Conservation (phyloP, 2,329 filamentous ascomycete genomes). For the Colletotrichum limetticola region DNA sequence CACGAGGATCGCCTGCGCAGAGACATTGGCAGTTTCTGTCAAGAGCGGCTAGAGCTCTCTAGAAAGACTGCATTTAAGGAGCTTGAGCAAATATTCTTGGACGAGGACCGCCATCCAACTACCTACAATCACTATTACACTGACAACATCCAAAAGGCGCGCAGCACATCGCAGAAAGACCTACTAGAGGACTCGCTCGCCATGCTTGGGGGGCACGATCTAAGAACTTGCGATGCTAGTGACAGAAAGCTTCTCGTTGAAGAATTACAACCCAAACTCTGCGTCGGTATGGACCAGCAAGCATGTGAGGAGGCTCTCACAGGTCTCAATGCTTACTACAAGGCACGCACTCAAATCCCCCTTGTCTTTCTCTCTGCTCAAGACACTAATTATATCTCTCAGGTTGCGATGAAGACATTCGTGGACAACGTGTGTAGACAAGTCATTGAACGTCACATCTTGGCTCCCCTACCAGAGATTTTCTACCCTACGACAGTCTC, state of each 20-base stretch:
- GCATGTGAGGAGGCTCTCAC: constrained; percentile 36
- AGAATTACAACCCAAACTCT: not conserved
- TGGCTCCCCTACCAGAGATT: constrained; percentile 16
- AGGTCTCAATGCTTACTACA: constrained; percentile 39
- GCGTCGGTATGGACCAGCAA: constrained; percentile 35
- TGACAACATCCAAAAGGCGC: constrained; percentile 47
- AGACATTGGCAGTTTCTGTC: not conserved
- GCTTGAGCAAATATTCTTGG: not conserved
- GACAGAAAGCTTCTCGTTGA: not conserved
- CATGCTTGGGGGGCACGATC: not conserved
- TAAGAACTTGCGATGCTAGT: rapidly evolving
- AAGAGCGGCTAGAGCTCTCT: not conserved
- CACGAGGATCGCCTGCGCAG: constrained; percentile 7
- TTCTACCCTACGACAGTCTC: constrained; percentile 5
- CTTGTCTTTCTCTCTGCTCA: not conserved
- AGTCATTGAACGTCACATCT: constrained; percentile 39
- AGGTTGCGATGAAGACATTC: constrained; percentile 37
- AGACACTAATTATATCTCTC: rapidly evolving
- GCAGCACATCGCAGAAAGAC: constrained; percentile 5
- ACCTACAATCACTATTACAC: constrained; percentile 64
- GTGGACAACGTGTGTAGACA: constrained; percentile 40
- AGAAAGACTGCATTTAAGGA: not conserved
- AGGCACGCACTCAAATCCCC: constrained; percentile 10
- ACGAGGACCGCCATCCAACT: constrained; percentile 54
- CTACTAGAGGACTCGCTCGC: not conserved